Evolutionary conservation across 108 stramenopile genomes (phyloP), one percentile per base, ranked within the genome.

Genomic region (Cyclotella kingstonii): DNA sequence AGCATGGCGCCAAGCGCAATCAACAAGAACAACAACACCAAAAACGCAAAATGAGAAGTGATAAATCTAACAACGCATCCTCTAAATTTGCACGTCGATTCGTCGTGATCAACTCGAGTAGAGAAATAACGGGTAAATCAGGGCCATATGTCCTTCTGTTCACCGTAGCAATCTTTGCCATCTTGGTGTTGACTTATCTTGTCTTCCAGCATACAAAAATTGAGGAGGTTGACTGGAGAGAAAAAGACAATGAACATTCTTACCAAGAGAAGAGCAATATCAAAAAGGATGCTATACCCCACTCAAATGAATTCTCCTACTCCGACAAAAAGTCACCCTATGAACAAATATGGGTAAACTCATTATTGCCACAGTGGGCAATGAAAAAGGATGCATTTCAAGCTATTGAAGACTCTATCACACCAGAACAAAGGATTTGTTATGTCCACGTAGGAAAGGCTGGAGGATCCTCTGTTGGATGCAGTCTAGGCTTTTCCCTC

Each of bases 401-500:
- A 8, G 9, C 45, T 26, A 70, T 57, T 10, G 66, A 68, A 47
- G 14, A 41, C n/a, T 29, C 27, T 7, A 53, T 68, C 1, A 31
- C 54, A 9, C 50, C 57, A 5, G 47, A 45, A 7, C 31, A 68
- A 25, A 18, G 58, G 19, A 59, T 68, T 23, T 68, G 67, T 31
- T 60, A 53, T 43, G 67, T 68, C 30, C 67, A 68, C 39, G 67
- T 68, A 1, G 67, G 67, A 0, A 68, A 68, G 39, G 67, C 67
- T 14, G 67, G 67, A 1, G 67, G 67, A 11, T 53, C 50, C 0
- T 49, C 57, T 9, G 67, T 68, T 19, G 67, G 67, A 25, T 68
- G 67, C 23, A 50, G 48, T 9, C 44, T 62, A 15, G 60, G 60
- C 0, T 62, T 62, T 31, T 62, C 60, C 36, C 36, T 68, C 11